Conservation (phyloP, 2,329 filamentous ascomycete genomes). For the Aspergillus tanneri region DNA sequence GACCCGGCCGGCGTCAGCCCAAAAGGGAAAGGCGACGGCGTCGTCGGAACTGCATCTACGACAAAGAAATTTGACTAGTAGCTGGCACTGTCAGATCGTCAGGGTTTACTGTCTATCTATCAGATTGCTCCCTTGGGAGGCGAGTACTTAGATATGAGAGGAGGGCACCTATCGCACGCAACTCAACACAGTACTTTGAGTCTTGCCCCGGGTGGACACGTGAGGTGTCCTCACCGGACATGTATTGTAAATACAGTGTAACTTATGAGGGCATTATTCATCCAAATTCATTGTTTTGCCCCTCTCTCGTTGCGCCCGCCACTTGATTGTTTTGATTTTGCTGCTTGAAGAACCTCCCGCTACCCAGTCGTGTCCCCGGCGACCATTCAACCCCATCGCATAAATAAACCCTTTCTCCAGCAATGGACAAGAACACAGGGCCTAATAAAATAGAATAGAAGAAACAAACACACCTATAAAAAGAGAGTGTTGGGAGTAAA, state of each 20-base stretch:
- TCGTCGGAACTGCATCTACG: not conserved
- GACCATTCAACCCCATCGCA: constrained; percentile 32
- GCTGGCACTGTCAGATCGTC: not conserved
- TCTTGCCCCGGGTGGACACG: not conserved
- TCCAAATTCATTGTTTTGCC: not conserved
- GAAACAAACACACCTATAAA: too few relatives aligned
- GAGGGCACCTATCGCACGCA: not conserved
- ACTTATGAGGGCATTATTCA: too few relatives aligned
- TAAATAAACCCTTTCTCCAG: constrained; percentile 12
- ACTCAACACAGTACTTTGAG: not conserved
- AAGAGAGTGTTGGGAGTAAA: too few relatives aligned
- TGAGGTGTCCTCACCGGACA: too few relatives aligned
- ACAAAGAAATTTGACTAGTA: not conserved
- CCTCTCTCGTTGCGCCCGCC: not conserved
- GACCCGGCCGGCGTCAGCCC: not conserved
- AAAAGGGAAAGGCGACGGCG: not conserved
- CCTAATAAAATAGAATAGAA: too few relatives aligned
- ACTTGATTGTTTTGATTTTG: constrained; percentile 40
- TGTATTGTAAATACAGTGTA: too few relatives aligned
- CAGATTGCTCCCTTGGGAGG: not conserved
- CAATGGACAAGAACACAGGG: too few relatives aligned
- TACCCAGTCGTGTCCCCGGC: constrained; percentile 32
- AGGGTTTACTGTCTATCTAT: constrained; percentile 5
- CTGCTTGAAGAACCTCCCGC: constrained; percentile 28
- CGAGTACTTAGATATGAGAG: not conserved